Evolutionary conservation across 805 yeast genomes (phyloP), one percentile per base, ranked within the genome.

Genomic region (Metschnikowia santaceciliae): DNA sequence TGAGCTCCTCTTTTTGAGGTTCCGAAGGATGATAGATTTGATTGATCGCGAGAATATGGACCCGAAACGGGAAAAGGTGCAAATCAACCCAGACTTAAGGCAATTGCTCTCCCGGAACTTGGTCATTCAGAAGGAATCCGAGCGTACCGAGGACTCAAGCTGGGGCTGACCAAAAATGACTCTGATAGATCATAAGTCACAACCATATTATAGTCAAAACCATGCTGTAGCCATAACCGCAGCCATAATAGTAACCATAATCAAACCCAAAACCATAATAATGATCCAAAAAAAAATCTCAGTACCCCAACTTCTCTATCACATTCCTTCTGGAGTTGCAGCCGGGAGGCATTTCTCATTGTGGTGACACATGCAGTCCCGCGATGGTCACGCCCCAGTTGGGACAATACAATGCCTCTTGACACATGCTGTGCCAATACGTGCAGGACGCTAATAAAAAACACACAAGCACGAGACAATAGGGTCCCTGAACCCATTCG

Each of bases 1-100:
- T 4, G 98, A 94, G 63, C 74, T 89, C 32, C 71, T 92, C 35
- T 94, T 90, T 62, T 75, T 88, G 56, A 81, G 87, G 56, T 94
- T 90, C 66, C 79, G 82, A 61, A 83, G 89, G 54, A 85, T 90
- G 77, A 80, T 91, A 49, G 88, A 83, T 49, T 77, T 90, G 34
- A 81, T 90, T 58, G 96, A 90, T 63, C 65, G 87, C 41, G 77
- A 76, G 48, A 69, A 69, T 47, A 51, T 60, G 39, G 46, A 52
- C 17, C 52, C 47, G 17, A 61, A 63, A 17, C 66, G 65, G 34
- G 56, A 61, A 32, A 57, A 52, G 30, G 54, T 47, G 19, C 69
- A 67, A 4, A 61, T 80, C 6, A 74, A 79, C 51, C 79, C 78
- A 0, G 83, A 83, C 35, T 67, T 91, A 56, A 74, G 91, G 48